Conservation (phyloP, 2,329 filamentous ascomycete species). For the Xylariaceae sp. region DNA sequence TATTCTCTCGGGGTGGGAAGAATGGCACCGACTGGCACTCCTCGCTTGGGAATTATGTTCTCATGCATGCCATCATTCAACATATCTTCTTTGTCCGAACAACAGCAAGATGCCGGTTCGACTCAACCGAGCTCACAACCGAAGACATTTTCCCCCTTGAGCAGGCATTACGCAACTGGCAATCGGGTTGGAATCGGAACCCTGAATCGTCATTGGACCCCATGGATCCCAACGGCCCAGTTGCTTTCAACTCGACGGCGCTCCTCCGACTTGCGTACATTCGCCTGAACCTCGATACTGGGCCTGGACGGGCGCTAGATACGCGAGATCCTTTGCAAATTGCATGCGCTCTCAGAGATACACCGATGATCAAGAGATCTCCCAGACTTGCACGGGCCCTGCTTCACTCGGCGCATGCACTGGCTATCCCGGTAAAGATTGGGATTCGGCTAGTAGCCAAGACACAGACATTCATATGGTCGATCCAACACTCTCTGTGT, state of each 20-base stretch:
- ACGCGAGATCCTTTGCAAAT: slow-evolving; percentile 35
- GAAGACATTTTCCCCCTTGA: slow-evolving; percentile 42
- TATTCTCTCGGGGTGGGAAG: slow-evolving; percentile 19
- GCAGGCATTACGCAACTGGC: slow-evolving; percentile 44
- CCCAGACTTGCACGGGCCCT: slow-evolving; percentile 31
- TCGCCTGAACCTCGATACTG: slow-evolving; percentile 33
- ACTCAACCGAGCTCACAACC: background rate
- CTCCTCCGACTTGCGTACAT: slow-evolving; percentile 18
- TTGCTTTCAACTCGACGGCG: slow-evolving; percentile 43
- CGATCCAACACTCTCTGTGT: slow-evolving; percentile 50
- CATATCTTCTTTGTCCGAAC: slow-evolving; percentile 46
- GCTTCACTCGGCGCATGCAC: slow-evolving; percentile 48
- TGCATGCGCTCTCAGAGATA: slow-evolving; percentile 32
- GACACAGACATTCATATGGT: slow-evolving; percentile 51
- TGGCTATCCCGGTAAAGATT: slow-evolving; percentile 49
- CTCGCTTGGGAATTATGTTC: slow-evolving; percentile 48
- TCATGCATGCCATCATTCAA: slow-evolving; percentile 50
- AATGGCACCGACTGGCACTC: slow-evolving; percentile 32
- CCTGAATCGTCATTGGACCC: slow-evolving; percentile 51
- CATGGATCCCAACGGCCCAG: slow-evolving; percentile 45
- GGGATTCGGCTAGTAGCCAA: slow-evolving; percentile 49
- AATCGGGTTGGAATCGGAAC: slow-evolving; percentile 46
- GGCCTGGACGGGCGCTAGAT: slow-evolving; percentile 40
- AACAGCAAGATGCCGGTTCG: too few relatives aligned
- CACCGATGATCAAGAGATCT: slow-evolving; percentile 37